Evolutionary conservation across 2,329 filamentous ascomycete species (phyloP).

Genomic region (Dothistroma pini): DNA sequence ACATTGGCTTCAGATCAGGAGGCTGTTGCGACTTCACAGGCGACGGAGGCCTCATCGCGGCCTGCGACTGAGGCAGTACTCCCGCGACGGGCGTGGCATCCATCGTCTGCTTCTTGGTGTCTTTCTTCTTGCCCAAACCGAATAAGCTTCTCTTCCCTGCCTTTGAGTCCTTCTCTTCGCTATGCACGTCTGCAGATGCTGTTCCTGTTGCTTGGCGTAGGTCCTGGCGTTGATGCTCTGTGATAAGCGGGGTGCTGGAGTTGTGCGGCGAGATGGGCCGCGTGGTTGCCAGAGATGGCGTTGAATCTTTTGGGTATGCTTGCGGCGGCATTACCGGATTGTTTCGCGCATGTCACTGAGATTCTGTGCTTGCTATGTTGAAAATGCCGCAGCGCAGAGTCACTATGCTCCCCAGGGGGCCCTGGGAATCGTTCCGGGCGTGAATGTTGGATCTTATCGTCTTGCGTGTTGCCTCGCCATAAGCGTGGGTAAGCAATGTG

Average conservation of each 20-base stretch:
- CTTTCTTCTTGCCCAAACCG: slow-evolving; percentile 19
- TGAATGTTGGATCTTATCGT: not conserved
- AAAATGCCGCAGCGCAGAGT: not conserved
- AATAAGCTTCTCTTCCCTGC: slow-evolving; percentile 16
- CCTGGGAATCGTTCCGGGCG: not conserved
- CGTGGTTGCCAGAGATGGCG: slow-evolving; percentile 1
- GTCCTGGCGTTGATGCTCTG: slow-evolving; percentile 14
- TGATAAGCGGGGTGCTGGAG: slow-evolving; percentile 21
- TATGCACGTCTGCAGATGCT: not conserved
- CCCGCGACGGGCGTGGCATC: slow-evolving; percentile 4
- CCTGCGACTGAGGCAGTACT: slow-evolving; percentile 7
- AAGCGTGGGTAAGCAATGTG: not conserved
- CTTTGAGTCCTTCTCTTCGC: slow-evolving; percentile 13
- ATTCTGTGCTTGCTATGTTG: not conserved
- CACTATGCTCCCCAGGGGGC: not conserved
- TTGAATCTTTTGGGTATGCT: not conserved
- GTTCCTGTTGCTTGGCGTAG: slow-evolving; percentile 1
- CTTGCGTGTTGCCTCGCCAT: slow-evolving; percentile 1
- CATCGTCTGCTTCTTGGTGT: slow-evolving; percentile 11
- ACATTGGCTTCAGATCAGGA: slow-evolving; percentile 14
- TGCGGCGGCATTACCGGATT: slow-evolving; percentile 9
- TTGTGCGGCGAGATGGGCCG: slow-evolving; percentile 19
- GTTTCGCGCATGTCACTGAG: slow-evolving; percentile 5
- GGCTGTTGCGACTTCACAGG: slow-evolving; percentile 12
- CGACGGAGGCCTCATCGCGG: slow-evolving; percentile 2